These are phyloP conservation scores for Vaccinium vitisidaea DNA, from an alignment of 148 eudicot genomes.

Conservation along the genomic window DNA sequence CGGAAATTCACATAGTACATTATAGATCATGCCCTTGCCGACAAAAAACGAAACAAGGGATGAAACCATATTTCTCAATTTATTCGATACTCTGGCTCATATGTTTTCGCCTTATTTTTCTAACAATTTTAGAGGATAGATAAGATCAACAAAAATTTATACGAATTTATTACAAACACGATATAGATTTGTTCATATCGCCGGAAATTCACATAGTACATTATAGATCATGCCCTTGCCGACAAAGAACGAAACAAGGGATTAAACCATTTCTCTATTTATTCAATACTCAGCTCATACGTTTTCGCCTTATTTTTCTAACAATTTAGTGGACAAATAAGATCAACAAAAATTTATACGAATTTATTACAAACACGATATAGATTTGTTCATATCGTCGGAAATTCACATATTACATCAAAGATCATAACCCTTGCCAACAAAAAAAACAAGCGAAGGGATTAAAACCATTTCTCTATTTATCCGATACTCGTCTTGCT, in stretches of 20 bases:
- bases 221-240: slow-evolving; percentile 10
- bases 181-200: not conserved
- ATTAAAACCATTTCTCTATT: not conserved
- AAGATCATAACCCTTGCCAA: slow-evolving; percentile 12
- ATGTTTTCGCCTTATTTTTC: too few relatives aligned
- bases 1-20: slow-evolving; percentile 13
- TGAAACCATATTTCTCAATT: not conserved
- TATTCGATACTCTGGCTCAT: too few relatives aligned
- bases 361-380: slow-evolving; percentile 14
- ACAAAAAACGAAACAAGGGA: slow-evolving; percentile 6
- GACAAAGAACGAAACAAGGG: slow-evolving; percentile 5
- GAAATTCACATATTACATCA: slow-evolving; percentile 18
- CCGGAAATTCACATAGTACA: slow-evolving; percentile 12
- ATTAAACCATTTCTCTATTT: not conserved
- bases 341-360: not conserved
- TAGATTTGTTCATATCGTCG: too few relatives aligned
- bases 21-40: slow-evolving; percentile 8
- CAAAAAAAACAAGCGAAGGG: slow-evolving; percentile 13
- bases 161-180: slow-evolving; percentile 9
- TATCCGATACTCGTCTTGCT: slow-evolving; percentile 3
- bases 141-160: not conserved
- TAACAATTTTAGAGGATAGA: too few relatives aligned
- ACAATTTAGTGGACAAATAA: too few relatives aligned
- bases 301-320: too few relatives aligned
- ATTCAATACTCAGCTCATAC: not conserved